A percentile compares a stretch with the other conserved stretches of the same genome.
These are phyloP conservation scores for Hirschfeldia incana DNA, from an alignment of 345 rosid genomes.

Conservation along the genomic window DNA sequence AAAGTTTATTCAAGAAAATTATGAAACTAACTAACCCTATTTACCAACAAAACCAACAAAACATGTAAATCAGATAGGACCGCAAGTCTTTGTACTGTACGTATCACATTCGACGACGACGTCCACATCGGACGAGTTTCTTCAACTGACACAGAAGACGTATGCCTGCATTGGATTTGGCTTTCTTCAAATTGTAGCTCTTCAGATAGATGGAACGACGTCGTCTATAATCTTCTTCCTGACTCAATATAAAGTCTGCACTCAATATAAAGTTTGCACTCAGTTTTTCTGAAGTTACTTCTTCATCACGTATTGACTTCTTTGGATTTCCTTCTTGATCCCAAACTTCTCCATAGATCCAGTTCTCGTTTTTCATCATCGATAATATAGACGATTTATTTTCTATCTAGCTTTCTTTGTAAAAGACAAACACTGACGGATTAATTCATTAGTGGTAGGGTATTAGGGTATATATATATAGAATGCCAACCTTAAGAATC, in stretches of 20 bases:
- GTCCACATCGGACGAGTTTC: conserved; percentile 13
- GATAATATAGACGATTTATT: background rate
- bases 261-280: background rate
- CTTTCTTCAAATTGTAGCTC: conserved; percentile 17
- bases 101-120: background rate
- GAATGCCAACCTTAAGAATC: too few species aligned
- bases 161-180: background rate
- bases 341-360: too few species aligned
- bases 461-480: background rate
- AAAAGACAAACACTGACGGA: background rate
- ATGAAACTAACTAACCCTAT: background rate
- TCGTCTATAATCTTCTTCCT: conserved; percentile 10
- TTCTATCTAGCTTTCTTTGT: background rate
- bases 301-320: too few species aligned
- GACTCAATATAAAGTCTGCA: too few species aligned
- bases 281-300: too few species aligned
- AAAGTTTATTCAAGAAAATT: background rate
- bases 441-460: background rate
- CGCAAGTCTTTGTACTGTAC: background rate
- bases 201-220: conserved; percentile 3
- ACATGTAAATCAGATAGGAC: background rate
- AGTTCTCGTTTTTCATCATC: conserved; percentile 9
- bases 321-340: too few species aligned
- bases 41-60: too few species aligned
- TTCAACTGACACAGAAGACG: conserved; percentile 10